These are phyloP conservation scores for Erysimum pusillum DNA, from an alignment of 441 rosid genomes.

Conservation along the genomic window DNA sequence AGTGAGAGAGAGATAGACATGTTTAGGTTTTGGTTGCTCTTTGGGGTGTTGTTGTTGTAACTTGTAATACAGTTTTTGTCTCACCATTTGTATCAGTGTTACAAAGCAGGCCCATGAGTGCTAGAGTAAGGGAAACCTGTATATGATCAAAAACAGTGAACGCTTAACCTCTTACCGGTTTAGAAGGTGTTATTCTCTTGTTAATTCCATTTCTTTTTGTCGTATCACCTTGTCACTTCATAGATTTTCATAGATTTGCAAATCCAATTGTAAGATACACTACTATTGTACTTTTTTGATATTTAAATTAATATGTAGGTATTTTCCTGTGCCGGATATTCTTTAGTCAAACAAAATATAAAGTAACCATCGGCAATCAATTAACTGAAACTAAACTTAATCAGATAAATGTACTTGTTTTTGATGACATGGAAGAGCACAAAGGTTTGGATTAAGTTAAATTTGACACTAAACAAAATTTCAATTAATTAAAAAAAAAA, in stretches of 20 bases:
- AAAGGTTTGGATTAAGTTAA: neutral
- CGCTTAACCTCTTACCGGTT: neutral
- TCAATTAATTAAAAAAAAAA: too few relatives aligned
- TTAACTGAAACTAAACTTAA: neutral
- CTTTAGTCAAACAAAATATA: too few relatives aligned
- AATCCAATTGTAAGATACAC: neutral
- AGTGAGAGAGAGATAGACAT: constrained; percentile 12
- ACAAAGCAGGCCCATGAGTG: neutral
- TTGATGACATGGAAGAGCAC: neutral
- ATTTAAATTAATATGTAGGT: neutral
- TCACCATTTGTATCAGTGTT: constrained; percentile 1
- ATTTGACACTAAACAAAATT: neutral
- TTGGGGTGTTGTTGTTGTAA: constrained; percentile 41
- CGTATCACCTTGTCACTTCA: neutral
- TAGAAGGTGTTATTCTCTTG: neutral
- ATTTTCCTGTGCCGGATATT: too few relatives aligned
- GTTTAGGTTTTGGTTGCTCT: constrained; percentile 17
- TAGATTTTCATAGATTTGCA: neutral
- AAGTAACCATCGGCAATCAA: too few relatives aligned
- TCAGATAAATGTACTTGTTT: neutral
- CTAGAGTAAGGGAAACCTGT: neutral
- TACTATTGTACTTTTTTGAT: neutral
- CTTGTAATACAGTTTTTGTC: constrained; percentile 40
- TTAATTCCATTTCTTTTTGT: neutral
- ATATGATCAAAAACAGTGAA: neutral